A percentile compares a stretch with the other conserved stretches of the same genome.
Evolutionary conservation across 1,139 yeast species (phyloP).

Genomic region (Blastobotrys niveus): DNA sequence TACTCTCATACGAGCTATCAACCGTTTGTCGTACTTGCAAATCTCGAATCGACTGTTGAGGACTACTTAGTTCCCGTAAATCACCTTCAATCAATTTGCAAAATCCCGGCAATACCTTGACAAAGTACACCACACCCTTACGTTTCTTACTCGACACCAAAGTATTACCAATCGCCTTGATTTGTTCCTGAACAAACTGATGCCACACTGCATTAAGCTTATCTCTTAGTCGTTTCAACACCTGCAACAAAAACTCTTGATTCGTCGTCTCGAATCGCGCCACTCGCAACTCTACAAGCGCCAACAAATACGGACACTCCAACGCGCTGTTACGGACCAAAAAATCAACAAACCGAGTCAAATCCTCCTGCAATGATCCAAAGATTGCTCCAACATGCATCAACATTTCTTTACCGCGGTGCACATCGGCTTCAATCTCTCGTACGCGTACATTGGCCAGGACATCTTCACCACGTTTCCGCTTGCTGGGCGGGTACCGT

Average conservation of each 20-base stretch:
- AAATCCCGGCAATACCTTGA: constrained; percentile 44
- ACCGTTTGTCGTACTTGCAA: constrained; percentile 37
- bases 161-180: constrained; percentile 49
- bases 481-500: constrained; percentile 34
- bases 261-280: constrained; percentile 44
- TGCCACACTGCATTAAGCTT: constrained; percentile 54
- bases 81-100: constrained; percentile 37
- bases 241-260: constrained; percentile 60
- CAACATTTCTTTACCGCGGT: constrained; percentile 50
- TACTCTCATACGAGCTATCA: constrained; percentile 40
- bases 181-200: constrained; percentile 51
- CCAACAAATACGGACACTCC: constrained; percentile 41
- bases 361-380: constrained; percentile 45
- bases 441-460: constrained; percentile 28
- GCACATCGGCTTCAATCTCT: constrained; percentile 48
- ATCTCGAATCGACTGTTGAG: constrained; percentile 21
- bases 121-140: constrained; percentile 41
- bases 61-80: constrained; percentile 13
- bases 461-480: constrained; percentile 30
- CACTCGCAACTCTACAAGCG: constrained; percentile 39
- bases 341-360: constrained; percentile 37
- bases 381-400: constrained; percentile 51
- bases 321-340: constrained; percentile 37
- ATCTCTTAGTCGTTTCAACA: constrained; percentile 49
- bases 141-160: constrained; percentile 41